Base-by-base conservation (phyloP, 768 basidiomycete species). In the Cystobasidium onofrii region DNA sequence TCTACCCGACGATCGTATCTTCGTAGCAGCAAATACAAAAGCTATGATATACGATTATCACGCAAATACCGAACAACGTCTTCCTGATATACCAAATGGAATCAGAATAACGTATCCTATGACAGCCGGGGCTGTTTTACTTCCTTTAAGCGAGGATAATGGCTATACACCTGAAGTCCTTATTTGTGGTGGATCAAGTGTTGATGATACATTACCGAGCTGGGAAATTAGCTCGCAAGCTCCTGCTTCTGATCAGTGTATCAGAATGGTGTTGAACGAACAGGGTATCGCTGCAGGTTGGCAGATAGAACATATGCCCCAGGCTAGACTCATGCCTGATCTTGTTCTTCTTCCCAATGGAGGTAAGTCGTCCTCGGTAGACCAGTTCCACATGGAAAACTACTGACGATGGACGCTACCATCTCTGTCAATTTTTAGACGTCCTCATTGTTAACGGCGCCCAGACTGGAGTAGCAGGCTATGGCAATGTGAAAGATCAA, bases 71-170 rank as follows among this genome's bases (percentile, higher is more conserved):
- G 83, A 84, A 77, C 77, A 74, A 0, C 75, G 73, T 25, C 76
- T 84, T 6, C 82, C 83, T 1, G 77, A 79, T 50, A 76, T 83
- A 17, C 82, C 83, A 1, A 83, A 83, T 73, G 80, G 80, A 41
- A 81, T 83, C 20, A 88, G 91, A 41, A 88, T 92, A 2, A 67
- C 67, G 20, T 92, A 94, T 79, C 92, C 92, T 12, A 94, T 89
- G 0, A 92, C 92, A 10, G 92, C 90, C 34, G 94, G 89, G 0
- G 86, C 85, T 1, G 89, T 89, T 46, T 91, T 98, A 89, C 85
- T 98, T 0, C 94, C 94, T 9, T 85, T 98, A 20, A 94, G 91
- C 0, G 89, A 90, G 3, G 88, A 85, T 29, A 96, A 95, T 83
- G 89, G 91, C 80, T 98, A 90, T 80, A 86, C 84, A 0, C 90